Evolutionary conservation across 2,329 filamentous ascomycete species (phyloP).

Genomic region (Botryotinia globosa): DNA sequence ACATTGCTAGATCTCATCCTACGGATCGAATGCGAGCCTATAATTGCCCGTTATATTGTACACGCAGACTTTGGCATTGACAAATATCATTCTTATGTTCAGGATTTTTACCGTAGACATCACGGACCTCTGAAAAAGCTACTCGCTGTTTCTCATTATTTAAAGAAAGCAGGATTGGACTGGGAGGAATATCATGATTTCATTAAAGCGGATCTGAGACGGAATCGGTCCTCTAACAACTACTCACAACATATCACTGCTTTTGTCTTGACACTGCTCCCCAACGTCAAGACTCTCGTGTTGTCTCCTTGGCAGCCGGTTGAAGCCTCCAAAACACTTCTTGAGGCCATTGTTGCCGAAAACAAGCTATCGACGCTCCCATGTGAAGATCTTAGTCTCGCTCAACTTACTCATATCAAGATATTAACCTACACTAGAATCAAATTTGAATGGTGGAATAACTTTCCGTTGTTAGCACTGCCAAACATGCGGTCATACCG

Average conservation of each 20-base stretch:
- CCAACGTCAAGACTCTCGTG: background rate
- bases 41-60: background rate
- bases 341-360: background rate
- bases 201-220: background rate
- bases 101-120: background rate
- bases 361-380: background rate
- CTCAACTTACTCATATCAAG: background rate
- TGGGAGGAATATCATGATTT: background rate
- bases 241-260: background rate
- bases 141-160: background rate
- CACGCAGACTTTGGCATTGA: background rate
- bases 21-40: background rate
- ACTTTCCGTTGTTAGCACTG: background rate
- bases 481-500: background rate
- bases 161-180: background rate
- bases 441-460: background rate
- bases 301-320: background rate
- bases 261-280: background rate
- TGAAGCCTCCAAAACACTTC: background rate
- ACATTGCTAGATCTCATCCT: background rate
- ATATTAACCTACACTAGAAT: background rate
- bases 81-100: background rate
- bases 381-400: background rate
- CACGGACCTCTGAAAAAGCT: background rate
- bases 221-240: background rate